phyloP scores from a whole-genome alignment of 495 filamentous ascomycete genomes.

The Evernia prunastri region DNA sequence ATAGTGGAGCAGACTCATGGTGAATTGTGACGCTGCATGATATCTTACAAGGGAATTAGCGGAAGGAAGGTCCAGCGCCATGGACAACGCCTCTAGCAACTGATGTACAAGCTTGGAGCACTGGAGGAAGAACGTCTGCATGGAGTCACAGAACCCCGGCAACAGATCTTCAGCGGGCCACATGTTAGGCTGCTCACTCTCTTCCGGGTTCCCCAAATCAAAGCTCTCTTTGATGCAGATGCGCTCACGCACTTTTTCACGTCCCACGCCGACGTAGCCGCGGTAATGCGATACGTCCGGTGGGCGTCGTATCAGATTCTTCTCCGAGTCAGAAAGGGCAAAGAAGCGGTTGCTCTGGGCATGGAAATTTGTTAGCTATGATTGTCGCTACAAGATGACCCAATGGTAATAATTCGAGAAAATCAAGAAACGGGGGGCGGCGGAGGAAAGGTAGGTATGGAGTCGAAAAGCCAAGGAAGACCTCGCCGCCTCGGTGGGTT shows the following conservation, averaged over 20 bases:
- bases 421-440: no score
- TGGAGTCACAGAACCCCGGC: slow-evolving; percentile 2
- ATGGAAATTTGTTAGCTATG: background rate
- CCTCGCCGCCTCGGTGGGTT: no score
- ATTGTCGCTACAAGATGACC: no score
- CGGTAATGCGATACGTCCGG: background rate
- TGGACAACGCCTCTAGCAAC: background rate
- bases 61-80: slow-evolving; percentile 3
- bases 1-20: slow-evolving; percentile 1
- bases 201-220: background rate
- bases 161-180: background rate
- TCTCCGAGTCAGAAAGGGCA: background rate
- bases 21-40: background rate
- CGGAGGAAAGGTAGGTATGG: no score
- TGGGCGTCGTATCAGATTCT: background rate
- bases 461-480: no score
- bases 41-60: background rate
- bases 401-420: no score
- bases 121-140: slow-evolving; percentile 3
- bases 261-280: slow-evolving; percentile 2
- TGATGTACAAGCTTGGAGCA: background rate
- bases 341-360: slow-evolving; percentile 8
- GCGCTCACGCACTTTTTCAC: background rate
- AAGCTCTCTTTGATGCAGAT: slow-evolving; percentile 11
- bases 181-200: background rate